Conservation (phyloP, 108 stramenopile species). For the Epithemia pelagica region DNA sequence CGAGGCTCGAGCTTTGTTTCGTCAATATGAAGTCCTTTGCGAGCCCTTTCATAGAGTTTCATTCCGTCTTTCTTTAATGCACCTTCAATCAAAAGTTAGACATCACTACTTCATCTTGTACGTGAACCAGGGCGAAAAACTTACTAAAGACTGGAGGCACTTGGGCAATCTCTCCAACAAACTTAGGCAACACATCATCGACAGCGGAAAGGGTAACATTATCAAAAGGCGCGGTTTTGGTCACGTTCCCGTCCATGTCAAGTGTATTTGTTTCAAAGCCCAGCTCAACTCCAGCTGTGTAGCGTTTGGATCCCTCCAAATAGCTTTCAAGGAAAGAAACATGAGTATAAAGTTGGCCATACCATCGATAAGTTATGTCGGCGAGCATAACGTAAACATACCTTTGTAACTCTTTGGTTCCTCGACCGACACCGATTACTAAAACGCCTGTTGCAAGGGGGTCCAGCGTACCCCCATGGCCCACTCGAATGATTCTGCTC, state of each 20-base stretch:
- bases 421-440: conserved; percentile 88
- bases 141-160: conserved; percentile 81
- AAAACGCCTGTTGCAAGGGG: conserved; percentile 91
- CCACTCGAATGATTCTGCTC: conserved; percentile 61
- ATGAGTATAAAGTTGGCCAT: not conserved
- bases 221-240: conserved; percentile 33
- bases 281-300: conserved; percentile 55
- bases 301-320: conserved; percentile 77
- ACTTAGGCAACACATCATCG: conserved; percentile 35
- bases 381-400: too few species aligned
- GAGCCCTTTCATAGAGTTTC: conserved; percentile 69
- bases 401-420: conserved; percentile 63
- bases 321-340: conserved; percentile 20
- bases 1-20: conserved; percentile 48
- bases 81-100: conserved; percentile 14
- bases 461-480: conserved; percentile 96
- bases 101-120: not conserved
- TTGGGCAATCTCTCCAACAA: conserved; percentile 81
- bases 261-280: conserved; percentile 84
- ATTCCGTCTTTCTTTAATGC: conserved; percentile 66
- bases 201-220: conserved; percentile 48
- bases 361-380: conserved; percentile 1
- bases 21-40: conserved; percentile 49
- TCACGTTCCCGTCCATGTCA: conserved; percentile 73
- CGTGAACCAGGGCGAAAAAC: not conserved